Conservation (phyloP, 2,329 filamentous ascomycete genomes). For the Monosporascus cannonballus region DNA sequence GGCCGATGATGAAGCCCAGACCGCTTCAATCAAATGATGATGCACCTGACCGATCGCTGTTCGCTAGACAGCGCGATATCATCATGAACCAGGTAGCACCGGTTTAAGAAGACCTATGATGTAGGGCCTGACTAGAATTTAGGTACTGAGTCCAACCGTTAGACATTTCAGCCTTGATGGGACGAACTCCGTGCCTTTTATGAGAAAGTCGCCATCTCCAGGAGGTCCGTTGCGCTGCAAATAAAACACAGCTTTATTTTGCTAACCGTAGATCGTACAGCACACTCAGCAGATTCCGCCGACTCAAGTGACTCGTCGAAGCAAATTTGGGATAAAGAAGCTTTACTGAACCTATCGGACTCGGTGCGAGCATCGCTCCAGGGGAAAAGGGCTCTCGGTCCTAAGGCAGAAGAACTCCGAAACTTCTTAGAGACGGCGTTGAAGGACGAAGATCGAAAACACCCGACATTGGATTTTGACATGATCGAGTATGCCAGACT, state of each 20-base stretch:
- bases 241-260: not conserved
- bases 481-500: constrained; percentile 31
- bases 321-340: constrained; percentile 10
- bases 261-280: constrained; percentile 5
- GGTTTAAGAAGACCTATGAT: not conserved
- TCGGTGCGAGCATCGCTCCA: constrained; percentile 31
- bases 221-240: constrained; percentile 13
- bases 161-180: constrained; percentile 24
- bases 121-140: not conserved
- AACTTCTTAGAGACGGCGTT: constrained; percentile 33
- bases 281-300: constrained; percentile 7
- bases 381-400: constrained; percentile 24
- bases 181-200: constrained; percentile 10
- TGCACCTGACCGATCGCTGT: constrained; percentile 12
- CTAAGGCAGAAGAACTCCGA: constrained; percentile 29
- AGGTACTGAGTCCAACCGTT: constrained; percentile 24
- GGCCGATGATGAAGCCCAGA: constrained; percentile 14
- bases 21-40: constrained; percentile 15
- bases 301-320: constrained; percentile 12
- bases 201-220: constrained; percentile 13
- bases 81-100: constrained; percentile 21
- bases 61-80: constrained; percentile 18
- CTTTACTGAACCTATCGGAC: constrained; percentile 36
- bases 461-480: constrained; percentile 30
- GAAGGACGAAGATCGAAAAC: constrained; percentile 30